Conservation (phyloP, 148 eudicot species). For the Persicaria maculosa region DNA sequence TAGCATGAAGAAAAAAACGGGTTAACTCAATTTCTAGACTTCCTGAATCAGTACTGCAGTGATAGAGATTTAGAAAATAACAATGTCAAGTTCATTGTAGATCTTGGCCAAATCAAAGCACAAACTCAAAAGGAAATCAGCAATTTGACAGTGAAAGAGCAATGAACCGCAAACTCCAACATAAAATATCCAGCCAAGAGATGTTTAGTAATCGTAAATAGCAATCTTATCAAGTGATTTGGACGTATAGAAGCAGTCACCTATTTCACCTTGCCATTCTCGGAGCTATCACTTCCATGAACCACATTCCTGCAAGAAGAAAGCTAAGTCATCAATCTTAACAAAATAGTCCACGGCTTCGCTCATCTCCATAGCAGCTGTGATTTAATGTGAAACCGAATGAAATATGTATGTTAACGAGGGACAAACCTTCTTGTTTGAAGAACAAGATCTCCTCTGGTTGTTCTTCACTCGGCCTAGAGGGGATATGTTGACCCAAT, state of each 20-base stretch:
- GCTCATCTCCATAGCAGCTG: background rate
- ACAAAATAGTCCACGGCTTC: background rate
- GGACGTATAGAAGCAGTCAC: conserved; percentile 23
- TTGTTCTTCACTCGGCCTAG: conserved; percentile 95
- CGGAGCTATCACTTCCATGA: conserved; percentile 99
- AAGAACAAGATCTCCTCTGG: conserved; percentile 93
- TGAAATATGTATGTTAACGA: background rate
- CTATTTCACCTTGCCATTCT: conserved; percentile 96
- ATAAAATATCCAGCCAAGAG: background rate
- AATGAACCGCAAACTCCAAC: background rate
- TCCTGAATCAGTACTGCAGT: no score
- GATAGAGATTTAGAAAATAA: no score
- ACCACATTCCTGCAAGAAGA: conserved; percentile 68
- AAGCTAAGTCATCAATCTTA: background rate
- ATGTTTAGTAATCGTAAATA: background rate
- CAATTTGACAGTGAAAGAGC: no score
- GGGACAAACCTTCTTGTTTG: conserved; percentile 80
- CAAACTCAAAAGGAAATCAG: no score
- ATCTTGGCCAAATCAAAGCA: no score
- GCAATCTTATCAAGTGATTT: background rate
- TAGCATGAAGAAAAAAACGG: no score
- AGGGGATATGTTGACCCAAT: conserved; percentile 97
- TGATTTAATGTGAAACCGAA: background rate
- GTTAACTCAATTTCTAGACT: no score
- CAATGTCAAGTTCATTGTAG: no score